These are phyloP conservation scores for Chaetomiaceae sp. DNA, from an alignment of 2,329 filamentous ascomycete species.

Conservation along the genomic window DNA sequence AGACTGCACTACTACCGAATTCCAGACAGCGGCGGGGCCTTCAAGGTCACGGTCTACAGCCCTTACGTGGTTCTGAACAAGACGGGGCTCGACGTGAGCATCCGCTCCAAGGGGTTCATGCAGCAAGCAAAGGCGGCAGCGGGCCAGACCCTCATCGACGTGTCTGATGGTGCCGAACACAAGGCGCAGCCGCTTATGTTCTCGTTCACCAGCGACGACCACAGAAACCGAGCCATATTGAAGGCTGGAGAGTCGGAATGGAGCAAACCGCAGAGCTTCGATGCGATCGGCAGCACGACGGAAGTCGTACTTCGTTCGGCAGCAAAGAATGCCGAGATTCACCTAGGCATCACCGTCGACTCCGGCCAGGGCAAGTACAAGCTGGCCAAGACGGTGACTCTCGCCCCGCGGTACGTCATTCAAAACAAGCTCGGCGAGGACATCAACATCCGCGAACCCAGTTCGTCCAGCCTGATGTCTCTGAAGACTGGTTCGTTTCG, in stretches of 20 bases:
- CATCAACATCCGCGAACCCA: slow-evolving; percentile 83
- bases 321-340: slow-evolving; percentile 70
- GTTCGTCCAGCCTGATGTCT: slow-evolving; percentile 77
- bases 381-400: slow-evolving; percentile 88
- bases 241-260: slow-evolving; percentile 86
- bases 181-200: slow-evolving; percentile 93
- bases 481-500: slow-evolving; percentile 73
- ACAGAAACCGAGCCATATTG: slow-evolving; percentile 81
- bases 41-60: slow-evolving; percentile 91
- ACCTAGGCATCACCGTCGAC: slow-evolving; percentile 81
- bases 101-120: slow-evolving; percentile 83
- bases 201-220: slow-evolving; percentile 81
- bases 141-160: slow-evolving; percentile 60
- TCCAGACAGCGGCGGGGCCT: slow-evolving; percentile 87
- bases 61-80: slow-evolving; percentile 95
- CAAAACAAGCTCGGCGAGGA: slow-evolving; percentile 90
- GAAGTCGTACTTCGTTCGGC: slow-evolving; percentile 77
- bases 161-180: slow-evolving; percentile 48
- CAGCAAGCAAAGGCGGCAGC: slow-evolving; percentile 72
- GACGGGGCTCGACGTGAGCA: slow-evolving; percentile 80
- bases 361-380: slow-evolving; percentile 97
- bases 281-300: slow-evolving; percentile 88
- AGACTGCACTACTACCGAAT: slow-evolving; percentile 87
- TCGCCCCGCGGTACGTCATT: slow-evolving; percentile 86
- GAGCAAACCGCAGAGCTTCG: slow-evolving; percentile 97